These are phyloP conservation scores for Beauveria bassiana DNA, from an alignment of 2,329 filamentous ascomycete species.

Conservation along the genomic window DNA sequence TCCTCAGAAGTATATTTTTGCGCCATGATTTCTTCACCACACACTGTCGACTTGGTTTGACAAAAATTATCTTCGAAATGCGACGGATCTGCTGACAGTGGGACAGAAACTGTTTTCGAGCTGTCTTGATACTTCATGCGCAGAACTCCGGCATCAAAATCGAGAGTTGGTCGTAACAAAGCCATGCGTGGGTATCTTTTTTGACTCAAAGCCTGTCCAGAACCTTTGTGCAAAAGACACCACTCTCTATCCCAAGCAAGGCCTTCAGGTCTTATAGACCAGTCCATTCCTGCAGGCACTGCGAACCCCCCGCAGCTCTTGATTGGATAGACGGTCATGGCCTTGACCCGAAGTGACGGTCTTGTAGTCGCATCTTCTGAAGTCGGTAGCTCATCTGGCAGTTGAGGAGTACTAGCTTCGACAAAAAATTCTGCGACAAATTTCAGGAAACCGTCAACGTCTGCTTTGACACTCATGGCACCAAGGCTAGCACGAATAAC, in stretches of 20 bases:
- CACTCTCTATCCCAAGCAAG: conserved; percentile 94
- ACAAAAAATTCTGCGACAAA: conserved; percentile 67
- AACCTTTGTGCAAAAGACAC: conserved; percentile 85
- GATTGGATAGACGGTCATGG: conserved; percentile 75
- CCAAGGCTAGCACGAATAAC: conserved; percentile 80
- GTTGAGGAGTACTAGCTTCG: conserved; percentile 11
- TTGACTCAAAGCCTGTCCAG: conserved; percentile 76
- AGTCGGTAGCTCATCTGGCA: background rate
- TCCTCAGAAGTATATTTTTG: conserved; percentile 59
- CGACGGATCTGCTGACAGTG: conserved; percentile 60
- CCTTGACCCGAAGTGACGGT: conserved; percentile 39
- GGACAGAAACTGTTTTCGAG: conserved; percentile 35
- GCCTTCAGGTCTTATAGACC: conserved; percentile 76
- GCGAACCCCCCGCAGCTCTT: conserved; percentile 84
- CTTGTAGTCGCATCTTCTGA: background rate
- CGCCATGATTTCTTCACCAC: conserved; percentile 68
- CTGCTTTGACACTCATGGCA: conserved; percentile 74
- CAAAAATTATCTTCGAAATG: conserved; percentile 39
- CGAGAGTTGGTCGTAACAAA: conserved; percentile 65
- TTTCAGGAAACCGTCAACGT: conserved; percentile 62
- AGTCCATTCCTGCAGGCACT: conserved; percentile 55
- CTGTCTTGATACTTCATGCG: conserved; percentile 45
- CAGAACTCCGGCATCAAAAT: conserved; percentile 60
- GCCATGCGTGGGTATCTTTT: conserved; percentile 87
- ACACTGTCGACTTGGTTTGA: conserved; percentile 58